These are phyloP conservation scores for Phytophthora citrophthora DNA, from an alignment of 352 stramenopile genomes.

Conservation along the genomic window DNA sequence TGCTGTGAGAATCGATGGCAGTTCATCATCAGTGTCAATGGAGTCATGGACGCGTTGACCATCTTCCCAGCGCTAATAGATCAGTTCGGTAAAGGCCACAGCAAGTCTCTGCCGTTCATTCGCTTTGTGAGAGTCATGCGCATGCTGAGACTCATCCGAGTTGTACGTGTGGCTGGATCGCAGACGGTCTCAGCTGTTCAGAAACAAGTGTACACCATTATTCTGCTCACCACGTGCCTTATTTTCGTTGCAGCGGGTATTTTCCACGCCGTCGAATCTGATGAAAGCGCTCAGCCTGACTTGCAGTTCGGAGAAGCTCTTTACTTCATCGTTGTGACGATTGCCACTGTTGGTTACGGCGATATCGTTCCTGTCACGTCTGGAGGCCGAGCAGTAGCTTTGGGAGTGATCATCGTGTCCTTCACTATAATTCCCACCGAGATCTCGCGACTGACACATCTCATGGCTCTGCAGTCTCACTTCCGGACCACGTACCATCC, in stretches of 20 bases:
- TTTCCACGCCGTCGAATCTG: slow-evolving; percentile 63
- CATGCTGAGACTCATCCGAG: slow-evolving; percentile 56
- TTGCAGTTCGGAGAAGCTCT: slow-evolving; percentile 65
- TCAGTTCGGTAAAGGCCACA: slow-evolving; percentile 19
- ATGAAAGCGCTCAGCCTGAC: slow-evolving; percentile 21
- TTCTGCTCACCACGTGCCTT: slow-evolving; percentile 69
- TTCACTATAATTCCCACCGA: slow-evolving; percentile 68
- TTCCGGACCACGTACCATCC: slow-evolving; percentile 68
- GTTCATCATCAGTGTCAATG: slow-evolving; percentile 60
- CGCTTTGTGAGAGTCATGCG: slow-evolving; percentile 70
- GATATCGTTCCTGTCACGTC: slow-evolving; percentile 57
- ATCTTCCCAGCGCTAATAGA: slow-evolving; percentile 62
- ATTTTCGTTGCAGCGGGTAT: slow-evolving; percentile 68
- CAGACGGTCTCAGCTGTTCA: slow-evolving; percentile 64
- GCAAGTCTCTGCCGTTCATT: slow-evolving; percentile 57
- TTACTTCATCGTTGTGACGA: slow-evolving; percentile 69
- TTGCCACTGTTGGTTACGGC: slow-evolving; percentile 62
- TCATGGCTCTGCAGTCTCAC: slow-evolving; percentile 69
- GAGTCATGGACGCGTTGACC: slow-evolving; percentile 66
- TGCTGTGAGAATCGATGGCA: slow-evolving; percentile 60
- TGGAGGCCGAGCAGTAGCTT: slow-evolving; percentile 44
- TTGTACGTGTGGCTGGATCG: slow-evolving; percentile 52
- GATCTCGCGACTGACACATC: slow-evolving; percentile 54
- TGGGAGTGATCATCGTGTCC: slow-evolving; percentile 59
- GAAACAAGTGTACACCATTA: slow-evolving; percentile 69